Base-by-base conservation (phyloP, 257 asterid species). In the Galeopsis tetrahit region DNA sequence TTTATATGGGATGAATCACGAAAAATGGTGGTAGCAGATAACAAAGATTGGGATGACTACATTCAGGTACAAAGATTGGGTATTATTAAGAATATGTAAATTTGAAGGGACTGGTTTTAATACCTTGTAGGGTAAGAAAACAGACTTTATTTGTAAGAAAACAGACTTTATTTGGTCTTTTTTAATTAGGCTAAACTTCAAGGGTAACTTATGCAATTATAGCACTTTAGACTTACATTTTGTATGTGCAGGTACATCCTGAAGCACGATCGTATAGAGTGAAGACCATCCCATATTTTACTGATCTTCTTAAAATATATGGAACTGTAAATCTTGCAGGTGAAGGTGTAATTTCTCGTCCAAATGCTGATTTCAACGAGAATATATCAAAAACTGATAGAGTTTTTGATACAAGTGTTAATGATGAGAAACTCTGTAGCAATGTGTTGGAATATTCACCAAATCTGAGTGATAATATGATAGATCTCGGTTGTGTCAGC, bases 161-260 rank as follows among this genome's bases (percentile, higher is more conserved):
- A 14, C 4, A 14, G 10, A 52, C 32, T 52, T n/a, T 51, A 52
- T 15, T 52, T 33, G 58, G 2, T 14, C 2, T 15, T 52, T 52
- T 52, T 52, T 11, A 46, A 46, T 13, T 46, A 46, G 17, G 58
- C 58, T 7, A 52, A 52, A 52, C 58, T 17, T 52, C 32, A 14
- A 52, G 58, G 33, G 58, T 6, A 5, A 17, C 58, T 17, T 56
- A 10, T 53, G 46, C 40, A 59, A 39, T 58, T 70, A 57, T 53
- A 15, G 56, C 48, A n/a, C 2, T 59, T 35, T 51, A 32, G 36
- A 43, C 38, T 58, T 61, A 55, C 38, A 35, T 21, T 56, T 38
- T 79, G 34, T 67, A 28, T 79, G 68, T 73, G 78, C 80, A 74
- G 84, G 78, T 36, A 38, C 76, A 79, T 77, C 84, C 87, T 8